Conservation (phyloP, 352 stramenopile species). For the Phytophthora fragariae region DNA sequence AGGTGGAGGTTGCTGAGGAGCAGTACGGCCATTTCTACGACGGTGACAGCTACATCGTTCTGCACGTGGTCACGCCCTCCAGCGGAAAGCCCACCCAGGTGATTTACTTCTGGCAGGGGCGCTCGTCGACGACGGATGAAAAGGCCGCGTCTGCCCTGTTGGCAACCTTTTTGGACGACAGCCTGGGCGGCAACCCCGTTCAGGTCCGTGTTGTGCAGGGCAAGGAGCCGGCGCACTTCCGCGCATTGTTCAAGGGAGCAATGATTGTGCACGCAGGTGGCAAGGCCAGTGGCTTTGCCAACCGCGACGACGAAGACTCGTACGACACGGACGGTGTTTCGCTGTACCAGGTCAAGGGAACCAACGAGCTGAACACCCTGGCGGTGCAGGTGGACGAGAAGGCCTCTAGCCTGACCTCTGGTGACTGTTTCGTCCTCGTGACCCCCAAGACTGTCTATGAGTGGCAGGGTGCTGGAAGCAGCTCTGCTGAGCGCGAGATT, state of each 20-base stretch:
- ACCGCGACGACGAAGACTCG: slow-evolving; percentile 81
- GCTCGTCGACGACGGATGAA: slow-evolving; percentile 87
- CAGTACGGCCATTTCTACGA: slow-evolving; percentile 94
- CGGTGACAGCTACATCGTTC: slow-evolving; percentile 97
- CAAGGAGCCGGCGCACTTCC: slow-evolving; percentile 91
- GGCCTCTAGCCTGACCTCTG: slow-evolving; percentile 88
- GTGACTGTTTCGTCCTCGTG: slow-evolving; percentile 87
- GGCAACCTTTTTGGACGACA: slow-evolving; percentile 83
- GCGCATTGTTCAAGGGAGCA: slow-evolving; percentile 89
- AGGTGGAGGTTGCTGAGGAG: slow-evolving; percentile 77
- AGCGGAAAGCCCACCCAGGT: slow-evolving; percentile 80
- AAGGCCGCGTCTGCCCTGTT: slow-evolving; percentile 79
- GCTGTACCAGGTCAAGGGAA: slow-evolving; percentile 93
- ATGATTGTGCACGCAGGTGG: slow-evolving; percentile 92
- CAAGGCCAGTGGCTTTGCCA: slow-evolving; percentile 90
- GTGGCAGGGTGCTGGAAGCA: slow-evolving; percentile 81
- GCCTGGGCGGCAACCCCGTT: slow-evolving; percentile 82
- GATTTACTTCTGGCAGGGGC: slow-evolving; percentile 95
- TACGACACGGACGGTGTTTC: slow-evolving; percentile 89
- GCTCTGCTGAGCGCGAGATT: slow-evolving; percentile 66
- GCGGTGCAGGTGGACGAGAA: slow-evolving; percentile 84
- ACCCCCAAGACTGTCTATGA: slow-evolving; percentile 77
- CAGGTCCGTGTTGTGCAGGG: slow-evolving; percentile 90
- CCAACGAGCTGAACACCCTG: slow-evolving; percentile 85
- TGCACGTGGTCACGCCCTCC: slow-evolving; percentile 79